These are phyloP conservation scores for Penicillium argentinense DNA, from an alignment of 495 filamentous ascomycete genomes.

Conservation along the genomic window DNA sequence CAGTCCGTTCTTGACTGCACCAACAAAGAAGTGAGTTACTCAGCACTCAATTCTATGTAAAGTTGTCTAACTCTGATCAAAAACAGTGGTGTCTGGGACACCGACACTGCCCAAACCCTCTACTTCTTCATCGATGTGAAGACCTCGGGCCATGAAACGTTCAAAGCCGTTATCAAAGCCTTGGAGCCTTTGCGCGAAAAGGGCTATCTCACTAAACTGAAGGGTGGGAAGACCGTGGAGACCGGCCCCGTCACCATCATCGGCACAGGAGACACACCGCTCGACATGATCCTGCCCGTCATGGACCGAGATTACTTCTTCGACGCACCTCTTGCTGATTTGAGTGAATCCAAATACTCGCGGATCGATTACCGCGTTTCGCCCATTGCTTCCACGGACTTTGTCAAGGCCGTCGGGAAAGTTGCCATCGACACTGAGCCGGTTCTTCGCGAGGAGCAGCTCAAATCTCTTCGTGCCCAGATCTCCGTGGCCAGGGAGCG, in stretches of 20 bases:
- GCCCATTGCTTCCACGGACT: slow-evolving; percentile 52
- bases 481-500: slow-evolving; percentile 59
- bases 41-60: too few relatives aligned
- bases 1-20: slow-evolving; percentile 33
- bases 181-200: slow-evolving; percentile 63
- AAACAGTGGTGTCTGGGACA: slow-evolving; percentile 46
- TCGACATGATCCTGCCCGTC: slow-evolving; percentile 56
- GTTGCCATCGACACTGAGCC: slow-evolving; percentile 31
- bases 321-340: slow-evolving; percentile 55
- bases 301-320: slow-evolving; percentile 59
- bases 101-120: slow-evolving; percentile 58
- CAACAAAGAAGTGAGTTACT: slow-evolving; percentile 41
- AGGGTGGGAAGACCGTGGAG: slow-evolving; percentile 47
- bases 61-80: too few relatives aligned
- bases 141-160: slow-evolving; percentile 49
- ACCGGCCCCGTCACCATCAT: slow-evolving; percentile 70
- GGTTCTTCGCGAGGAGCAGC: slow-evolving; percentile 48
- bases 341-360: slow-evolving; percentile 39
- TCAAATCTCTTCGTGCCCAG: slow-evolving; percentile 57
- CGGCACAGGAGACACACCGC: slow-evolving; percentile 75
- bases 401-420: slow-evolving; percentile 40
- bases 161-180: slow-evolving; percentile 57
- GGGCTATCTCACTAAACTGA: slow-evolving; percentile 59
- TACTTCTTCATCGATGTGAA: slow-evolving; percentile 76
- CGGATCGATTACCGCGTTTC: slow-evolving; percentile 49